A percentile compares a stretch with the other conserved stretches of the same genome.
These are phyloP conservation scores for Lachancea kluyveri DNA, from an alignment of 805 yeast species.

Conservation along the genomic window DNA sequence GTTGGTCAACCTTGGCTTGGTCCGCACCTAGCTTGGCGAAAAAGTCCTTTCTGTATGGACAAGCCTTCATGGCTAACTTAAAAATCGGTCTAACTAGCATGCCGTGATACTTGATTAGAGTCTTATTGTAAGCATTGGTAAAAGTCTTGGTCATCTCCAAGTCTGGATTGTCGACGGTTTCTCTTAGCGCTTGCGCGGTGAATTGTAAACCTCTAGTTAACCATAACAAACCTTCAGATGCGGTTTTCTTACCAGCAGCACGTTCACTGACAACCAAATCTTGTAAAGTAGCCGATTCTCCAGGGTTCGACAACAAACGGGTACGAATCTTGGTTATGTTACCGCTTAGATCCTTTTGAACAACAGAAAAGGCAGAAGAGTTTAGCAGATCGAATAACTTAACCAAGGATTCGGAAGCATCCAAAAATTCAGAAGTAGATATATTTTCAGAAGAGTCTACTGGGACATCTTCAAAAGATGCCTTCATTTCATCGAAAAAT, in stretches of 20 bases:
- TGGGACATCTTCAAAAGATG: constrained; percentile 71
- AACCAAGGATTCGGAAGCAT: constrained; percentile 78
- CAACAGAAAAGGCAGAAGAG: constrained; percentile 77
- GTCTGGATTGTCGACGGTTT: constrained; percentile 56
- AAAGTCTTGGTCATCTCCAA: constrained; percentile 69
- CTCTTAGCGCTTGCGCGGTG: constrained; percentile 86
- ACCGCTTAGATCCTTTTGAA: constrained; percentile 84
- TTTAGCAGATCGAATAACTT: constrained; percentile 77
- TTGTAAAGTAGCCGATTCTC: constrained; percentile 61
- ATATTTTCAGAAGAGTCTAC: constrained; percentile 53
- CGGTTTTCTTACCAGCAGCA: constrained; percentile 56
- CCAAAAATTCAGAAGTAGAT: constrained; percentile 69
- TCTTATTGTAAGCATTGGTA: constrained; percentile 77
- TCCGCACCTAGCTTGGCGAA: constrained; percentile 76
- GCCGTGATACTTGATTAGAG: constrained; percentile 75
- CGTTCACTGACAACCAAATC: constrained; percentile 70
- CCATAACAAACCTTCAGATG: constrained; percentile 91
- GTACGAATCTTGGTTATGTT: constrained; percentile 71
- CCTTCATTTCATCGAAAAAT: constrained; percentile 73
- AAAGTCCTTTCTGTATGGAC: constrained; percentile 85
- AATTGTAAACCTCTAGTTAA: constrained; percentile 78
- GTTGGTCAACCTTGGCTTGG: constrained; percentile 57
- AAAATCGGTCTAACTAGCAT: constrained; percentile 80
- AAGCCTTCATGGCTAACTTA: constrained; percentile 91
- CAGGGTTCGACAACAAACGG: constrained; percentile 60